Conservation (phyloP, 169 alveolate genomes). For the Cyclospora cayetanensis region DNA sequence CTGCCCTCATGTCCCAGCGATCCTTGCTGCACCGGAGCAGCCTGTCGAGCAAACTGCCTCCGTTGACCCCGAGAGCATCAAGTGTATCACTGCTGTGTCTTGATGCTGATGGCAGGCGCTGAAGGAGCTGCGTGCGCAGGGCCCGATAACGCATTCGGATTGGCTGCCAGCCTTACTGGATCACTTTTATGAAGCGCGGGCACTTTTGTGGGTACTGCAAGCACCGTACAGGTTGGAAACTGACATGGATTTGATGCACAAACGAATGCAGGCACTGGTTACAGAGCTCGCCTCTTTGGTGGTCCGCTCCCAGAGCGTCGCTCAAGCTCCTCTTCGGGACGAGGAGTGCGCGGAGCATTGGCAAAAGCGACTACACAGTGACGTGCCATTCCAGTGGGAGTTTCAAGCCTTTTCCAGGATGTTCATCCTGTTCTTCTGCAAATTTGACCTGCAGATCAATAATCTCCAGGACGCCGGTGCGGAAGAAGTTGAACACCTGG, state of each 20-base stretch:
- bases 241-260: background rate
- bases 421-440: background rate
- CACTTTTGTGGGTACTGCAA: background rate
- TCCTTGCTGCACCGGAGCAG: too few relatives aligned
- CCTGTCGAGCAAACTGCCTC: too few relatives aligned
- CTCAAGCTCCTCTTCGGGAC: background rate
- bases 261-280: background rate
- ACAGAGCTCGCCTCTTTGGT: background rate
- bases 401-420: background rate
- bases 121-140: background rate
- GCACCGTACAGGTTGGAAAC: background rate
- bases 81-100: background rate
- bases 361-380: background rate
- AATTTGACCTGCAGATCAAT: background rate
- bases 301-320: background rate
- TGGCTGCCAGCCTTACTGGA: background rate
- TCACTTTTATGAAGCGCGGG: background rate
- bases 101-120: background rate
- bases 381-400: background rate
- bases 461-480: background rate
- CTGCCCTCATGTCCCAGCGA: too few relatives aligned
- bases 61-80: too few relatives aligned
- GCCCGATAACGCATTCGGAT: background rate
- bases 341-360: background rate
- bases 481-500: background rate